These are phyloP conservation scores for Rossbeevera mucosa DNA, from an alignment of 768 basidiomycete species.

Conservation along the genomic window DNA sequence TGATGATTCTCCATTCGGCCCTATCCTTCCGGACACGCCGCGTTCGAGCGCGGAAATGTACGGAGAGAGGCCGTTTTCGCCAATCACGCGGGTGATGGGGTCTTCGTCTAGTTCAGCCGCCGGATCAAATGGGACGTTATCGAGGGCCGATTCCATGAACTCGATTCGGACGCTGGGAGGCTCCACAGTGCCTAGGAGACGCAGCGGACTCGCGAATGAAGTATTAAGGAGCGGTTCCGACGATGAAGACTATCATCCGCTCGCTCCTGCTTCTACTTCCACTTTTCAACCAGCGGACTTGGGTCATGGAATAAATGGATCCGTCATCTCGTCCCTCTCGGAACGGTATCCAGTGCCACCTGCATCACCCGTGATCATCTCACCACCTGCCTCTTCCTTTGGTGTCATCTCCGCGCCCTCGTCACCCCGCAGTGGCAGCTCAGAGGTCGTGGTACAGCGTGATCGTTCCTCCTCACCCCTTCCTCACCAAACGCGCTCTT, in stretches of 20 bases:
- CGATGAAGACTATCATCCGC: background rate
- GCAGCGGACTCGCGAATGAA: conserved; percentile 20
- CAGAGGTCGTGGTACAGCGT: conserved; percentile 12
- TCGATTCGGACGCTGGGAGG: conserved; percentile 7
- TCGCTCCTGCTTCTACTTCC: background rate
- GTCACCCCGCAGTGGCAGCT: conserved; percentile 15
- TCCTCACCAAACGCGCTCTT: background rate
- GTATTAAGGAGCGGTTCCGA: background rate
- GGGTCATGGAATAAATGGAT: background rate
- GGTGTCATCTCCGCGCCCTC: conserved; percentile 22
- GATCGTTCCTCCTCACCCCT: background rate
- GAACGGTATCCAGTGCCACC: conserved; percentile 29
- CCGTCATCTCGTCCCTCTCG: conserved; percentile 25
- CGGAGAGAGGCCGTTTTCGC: conserved; percentile 26
- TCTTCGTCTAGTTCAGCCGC: conserved; percentile 8
- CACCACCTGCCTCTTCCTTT: conserved; percentile 23
- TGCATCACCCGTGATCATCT: conserved; percentile 27
- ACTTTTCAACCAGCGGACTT: background rate
- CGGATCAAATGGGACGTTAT: conserved; percentile 6
- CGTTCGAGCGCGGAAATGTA: conserved; percentile 28
- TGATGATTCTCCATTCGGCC: conserved; percentile 30
- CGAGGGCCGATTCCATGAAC: conserved; percentile 10
- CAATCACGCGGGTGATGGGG: conserved; percentile 22
- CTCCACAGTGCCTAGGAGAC: conserved; percentile 9
- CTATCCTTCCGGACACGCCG: conserved; percentile 27